Percentiles rank a stretch among this genome's conserved stretches.
Conservation (phyloP, 179 eudicot genomes). For the Silene noctiflora region DNA sequence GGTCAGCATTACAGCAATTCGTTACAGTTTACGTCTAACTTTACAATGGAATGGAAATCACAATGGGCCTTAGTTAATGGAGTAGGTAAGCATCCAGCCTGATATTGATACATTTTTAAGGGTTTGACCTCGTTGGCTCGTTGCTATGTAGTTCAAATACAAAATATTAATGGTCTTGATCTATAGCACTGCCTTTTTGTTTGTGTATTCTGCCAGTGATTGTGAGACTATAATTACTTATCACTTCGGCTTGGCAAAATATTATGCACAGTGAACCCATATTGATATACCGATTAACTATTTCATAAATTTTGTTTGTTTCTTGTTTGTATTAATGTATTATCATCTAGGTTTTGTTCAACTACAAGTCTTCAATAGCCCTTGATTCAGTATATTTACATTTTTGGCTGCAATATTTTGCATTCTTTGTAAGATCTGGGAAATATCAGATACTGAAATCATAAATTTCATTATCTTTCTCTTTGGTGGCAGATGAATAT, state of each 20-base stretch:
- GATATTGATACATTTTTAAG: no score
- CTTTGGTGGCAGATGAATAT: slow-evolving; percentile 73
- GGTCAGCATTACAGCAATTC: not conserved
- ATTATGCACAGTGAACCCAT: not conserved
- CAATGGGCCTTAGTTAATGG: not conserved
- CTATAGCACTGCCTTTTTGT: not conserved
- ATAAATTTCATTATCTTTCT: not conserved
- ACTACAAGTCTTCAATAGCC: not conserved
- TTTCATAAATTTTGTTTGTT: not conserved
- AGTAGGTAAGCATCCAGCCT: no score
- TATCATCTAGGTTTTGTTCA: not conserved
- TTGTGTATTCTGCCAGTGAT: not conserved
- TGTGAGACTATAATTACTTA: no score
- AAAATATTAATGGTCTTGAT: slow-evolving; percentile 3
- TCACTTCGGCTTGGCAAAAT: not conserved
- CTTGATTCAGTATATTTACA: not conserved
- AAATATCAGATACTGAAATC: not conserved
- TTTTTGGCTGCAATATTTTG: slow-evolving; percentile 10
- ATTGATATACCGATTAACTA: not conserved
- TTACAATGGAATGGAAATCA: not conserved
- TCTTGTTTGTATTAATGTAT: not conserved
- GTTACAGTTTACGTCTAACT: not conserved
- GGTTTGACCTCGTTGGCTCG: not conserved
- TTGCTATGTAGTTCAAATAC: slow-evolving; percentile 4
- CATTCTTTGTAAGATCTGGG: not conserved